These are phyloP conservation scores for Saraca asoca DNA, from an alignment of 331 rosid genomes.

Conservation along the genomic window DNA sequence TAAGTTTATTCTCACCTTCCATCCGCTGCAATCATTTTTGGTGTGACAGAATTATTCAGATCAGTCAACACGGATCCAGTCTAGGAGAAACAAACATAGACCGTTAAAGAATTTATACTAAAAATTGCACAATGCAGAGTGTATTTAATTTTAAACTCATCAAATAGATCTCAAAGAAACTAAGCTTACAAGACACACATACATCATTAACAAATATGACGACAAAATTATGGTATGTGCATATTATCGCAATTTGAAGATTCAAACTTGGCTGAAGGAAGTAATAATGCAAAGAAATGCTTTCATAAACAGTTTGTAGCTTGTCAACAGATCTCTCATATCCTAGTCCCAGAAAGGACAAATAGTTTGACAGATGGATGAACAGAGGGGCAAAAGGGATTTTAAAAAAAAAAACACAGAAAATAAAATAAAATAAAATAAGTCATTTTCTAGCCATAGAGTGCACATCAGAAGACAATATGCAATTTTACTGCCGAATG, in stretches of 20 bases:
- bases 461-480: not conserved
- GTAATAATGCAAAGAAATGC: not conserved
- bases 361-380: not conserved
- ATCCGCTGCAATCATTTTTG: constrained; percentile 42
- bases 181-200: not conserved
- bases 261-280: not conserved
- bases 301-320: not conserved
- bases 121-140: constrained; percentile 7
- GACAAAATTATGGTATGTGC: not conserved
- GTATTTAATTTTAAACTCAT: constrained; percentile 16
- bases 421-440: too few relatives aligned
- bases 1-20: constrained; percentile 51
- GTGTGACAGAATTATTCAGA: constrained; percentile 24
- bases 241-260: too few relatives aligned
- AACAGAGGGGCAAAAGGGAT: not conserved
- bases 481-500: not conserved
- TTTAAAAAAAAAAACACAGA: not conserved
- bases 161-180: constrained; percentile 10
- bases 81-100: constrained; percentile 40
- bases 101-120: constrained; percentile 8
- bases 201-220: not conserved
- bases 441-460: not conserved
- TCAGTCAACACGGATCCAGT: constrained; percentile 53
- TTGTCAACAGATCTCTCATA: constrained; percentile 15
- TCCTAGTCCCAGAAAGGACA: constrained; percentile 14